phyloP scores from a whole-genome alignment of 2,329 filamentous ascomycete genomes.

The Alternaria arborescens region DNA sequence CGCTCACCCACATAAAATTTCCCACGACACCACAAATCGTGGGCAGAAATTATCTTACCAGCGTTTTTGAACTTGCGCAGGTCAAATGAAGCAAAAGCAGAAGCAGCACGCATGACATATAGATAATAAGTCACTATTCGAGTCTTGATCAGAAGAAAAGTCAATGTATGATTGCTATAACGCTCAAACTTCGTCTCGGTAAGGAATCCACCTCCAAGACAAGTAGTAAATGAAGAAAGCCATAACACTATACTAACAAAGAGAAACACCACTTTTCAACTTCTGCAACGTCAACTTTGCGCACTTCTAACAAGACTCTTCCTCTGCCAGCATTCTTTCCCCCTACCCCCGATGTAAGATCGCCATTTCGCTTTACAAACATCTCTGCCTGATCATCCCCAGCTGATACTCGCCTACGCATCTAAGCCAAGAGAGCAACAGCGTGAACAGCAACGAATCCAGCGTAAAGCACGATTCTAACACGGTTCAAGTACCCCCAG shows the following conservation, averaged over 20 bases:
- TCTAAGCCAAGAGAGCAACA: slow-evolving; percentile 2
- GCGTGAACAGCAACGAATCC: slow-evolving; percentile 1
- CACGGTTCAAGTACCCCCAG: slow-evolving; percentile 7
- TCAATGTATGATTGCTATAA: background rate
- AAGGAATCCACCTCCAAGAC: background rate
- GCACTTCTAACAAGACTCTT: background rate
- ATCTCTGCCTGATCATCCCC: background rate
- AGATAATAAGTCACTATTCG: background rate
- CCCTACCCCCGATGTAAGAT: background rate
- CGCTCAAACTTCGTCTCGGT: background rate
- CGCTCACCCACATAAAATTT: background rate
- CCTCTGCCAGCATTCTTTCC: background rate
- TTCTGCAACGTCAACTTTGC: background rate
- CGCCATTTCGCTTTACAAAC: background rate
- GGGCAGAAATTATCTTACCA: background rate
- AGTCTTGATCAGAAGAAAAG: background rate
- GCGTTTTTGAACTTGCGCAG: background rate
- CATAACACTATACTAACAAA: background rate
- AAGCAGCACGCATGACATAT: background rate
- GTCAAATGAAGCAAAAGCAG: background rate
- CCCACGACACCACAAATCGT: background rate
- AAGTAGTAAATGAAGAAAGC: background rate
- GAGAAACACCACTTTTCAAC: background rate
- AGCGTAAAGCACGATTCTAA: slow-evolving; percentile 3
- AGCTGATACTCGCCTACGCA: too few species aligned